Evolutionary conservation across 305 asterid genomes (phyloP).

Genomic region (Fraxinus baroniana): DNA sequence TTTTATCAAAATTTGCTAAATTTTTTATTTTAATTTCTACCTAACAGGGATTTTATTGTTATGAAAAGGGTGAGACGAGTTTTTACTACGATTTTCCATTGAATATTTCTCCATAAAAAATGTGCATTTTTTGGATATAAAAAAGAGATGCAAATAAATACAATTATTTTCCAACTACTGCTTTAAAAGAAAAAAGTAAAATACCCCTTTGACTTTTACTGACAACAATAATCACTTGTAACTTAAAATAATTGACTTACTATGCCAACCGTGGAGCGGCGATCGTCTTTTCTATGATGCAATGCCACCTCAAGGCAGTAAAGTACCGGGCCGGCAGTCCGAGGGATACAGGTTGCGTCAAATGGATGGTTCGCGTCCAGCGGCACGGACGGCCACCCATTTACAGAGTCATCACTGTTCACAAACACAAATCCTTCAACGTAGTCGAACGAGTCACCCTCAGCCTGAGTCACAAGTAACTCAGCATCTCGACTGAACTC

Average conservation of each 20-base stretch:
- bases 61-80: too few species aligned
- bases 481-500: conserved; percentile 78
- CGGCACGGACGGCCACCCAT: conserved; percentile 77
- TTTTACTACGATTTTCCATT: too few species aligned
- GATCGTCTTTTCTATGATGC: conserved; percentile 49
- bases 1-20: too few species aligned
- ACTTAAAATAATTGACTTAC: conserved; percentile 32
- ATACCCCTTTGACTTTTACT: neutral
- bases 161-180: neutral
- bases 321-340: conserved; percentile 59
- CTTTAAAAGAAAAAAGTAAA: neutral
- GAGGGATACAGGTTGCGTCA: conserved; percentile 47
- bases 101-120: too few species aligned
- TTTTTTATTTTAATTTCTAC: too few species aligned
- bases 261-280: conserved; percentile 45
- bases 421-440: conserved; percentile 79
- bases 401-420: conserved; percentile 69
- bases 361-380: conserved; percentile 41
- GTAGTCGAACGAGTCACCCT: conserved; percentile 65
- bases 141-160: too few species aligned
- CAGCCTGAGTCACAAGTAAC: conserved; percentile 48
- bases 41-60: too few species aligned
- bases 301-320: conserved; percentile 85
- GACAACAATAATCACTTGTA: neutral
- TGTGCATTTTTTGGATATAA: too few species aligned